Percentiles rank a stretch among this genome's conserved stretches.
phyloP scores from a whole-genome alignment of 176 grass and related monocot genomes.

The Oryza meridionalis region DNA sequence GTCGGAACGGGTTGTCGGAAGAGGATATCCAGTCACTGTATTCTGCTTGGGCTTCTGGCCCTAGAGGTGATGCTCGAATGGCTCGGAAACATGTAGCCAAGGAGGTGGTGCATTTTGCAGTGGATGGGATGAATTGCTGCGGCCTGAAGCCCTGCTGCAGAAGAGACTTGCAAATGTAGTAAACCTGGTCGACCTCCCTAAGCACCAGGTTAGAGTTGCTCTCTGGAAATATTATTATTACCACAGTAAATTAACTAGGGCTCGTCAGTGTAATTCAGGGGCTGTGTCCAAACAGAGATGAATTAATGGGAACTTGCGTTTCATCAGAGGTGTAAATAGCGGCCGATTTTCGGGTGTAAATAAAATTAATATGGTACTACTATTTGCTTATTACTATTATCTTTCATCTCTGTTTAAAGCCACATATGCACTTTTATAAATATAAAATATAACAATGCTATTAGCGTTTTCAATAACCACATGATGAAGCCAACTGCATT shows the following conservation, averaged over 20 bases:
- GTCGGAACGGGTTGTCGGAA: conserved; percentile 58
- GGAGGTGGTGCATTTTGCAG: conserved; percentile 75
- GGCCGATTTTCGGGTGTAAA: not conserved
- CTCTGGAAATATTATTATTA: not conserved
- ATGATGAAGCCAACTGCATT: not conserved
- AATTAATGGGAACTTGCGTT: not conserved
- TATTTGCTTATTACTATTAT: not conserved
- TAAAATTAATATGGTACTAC: not conserved
- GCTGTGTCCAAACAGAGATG: not conserved
- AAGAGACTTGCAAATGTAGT: conserved; percentile 61
- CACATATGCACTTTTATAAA: not conserved
- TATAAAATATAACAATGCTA: not conserved
- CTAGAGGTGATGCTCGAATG: conserved; percentile 44
- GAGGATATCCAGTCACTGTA: conserved; percentile 60
- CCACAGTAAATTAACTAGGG: conserved; percentile 29
- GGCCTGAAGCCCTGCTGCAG: conserved; percentile 74
- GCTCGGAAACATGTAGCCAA: conserved; percentile 61
- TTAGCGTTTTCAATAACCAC: not conserved
- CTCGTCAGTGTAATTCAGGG: not conserved
- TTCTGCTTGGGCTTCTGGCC: conserved; percentile 64
- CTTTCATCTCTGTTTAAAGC: not conserved
- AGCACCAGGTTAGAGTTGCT: conserved; percentile 1
- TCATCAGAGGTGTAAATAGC: conserved; percentile 16
- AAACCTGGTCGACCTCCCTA: not conserved
- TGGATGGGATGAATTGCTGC: conserved; percentile 64